Percentiles rank a stretch among this genome's conserved stretches.
Evolutionary conservation across 108 stramenopile genomes (phyloP).

Genomic region (Epipyxis sp.): DNA sequence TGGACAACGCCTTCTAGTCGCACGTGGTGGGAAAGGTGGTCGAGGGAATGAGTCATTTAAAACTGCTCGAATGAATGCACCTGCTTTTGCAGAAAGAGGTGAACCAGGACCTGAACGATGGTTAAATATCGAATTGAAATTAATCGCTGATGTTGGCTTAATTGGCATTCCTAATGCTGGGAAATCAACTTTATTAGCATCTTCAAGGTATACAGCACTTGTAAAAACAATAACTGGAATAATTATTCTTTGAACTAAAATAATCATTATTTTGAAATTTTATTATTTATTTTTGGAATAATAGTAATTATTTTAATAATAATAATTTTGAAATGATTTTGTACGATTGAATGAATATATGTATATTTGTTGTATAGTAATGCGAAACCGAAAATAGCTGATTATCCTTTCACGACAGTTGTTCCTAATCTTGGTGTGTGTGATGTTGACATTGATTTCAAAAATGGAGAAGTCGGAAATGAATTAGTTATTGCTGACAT

Average conservation of each 20-base stretch:
- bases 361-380: too few relatives aligned
- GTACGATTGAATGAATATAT: too few relatives aligned
- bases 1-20: constrained; percentile 76
- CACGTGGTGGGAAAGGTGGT: constrained; percentile 85
- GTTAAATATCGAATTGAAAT: constrained; percentile 77
- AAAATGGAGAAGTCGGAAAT: background rate
- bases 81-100: constrained; percentile 19
- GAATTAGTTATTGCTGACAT: constrained; percentile 75
- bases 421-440: constrained; percentile 92
- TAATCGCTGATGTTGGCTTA: constrained; percentile 95
- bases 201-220: too few relatives aligned
- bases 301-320: too few relatives aligned
- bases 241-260: too few relatives aligned
- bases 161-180: constrained; percentile 98
- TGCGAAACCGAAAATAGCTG: constrained; percentile 90
- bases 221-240: too few relatives aligned
- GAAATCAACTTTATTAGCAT: constrained; percentile 83
- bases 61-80: constrained; percentile 57
- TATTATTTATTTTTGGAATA: too few relatives aligned
- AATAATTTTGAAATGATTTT: too few relatives aligned
- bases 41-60: constrained; percentile 90
- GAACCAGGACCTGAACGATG: constrained; percentile 82
- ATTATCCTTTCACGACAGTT: constrained; percentile 96
- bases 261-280: too few relatives aligned
- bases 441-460: constrained; percentile 39